A percentile compares a stretch with the other conserved stretches of the same genome.
phyloP scores from a whole-genome alignment of 2,329 filamentous ascomycete species.

The Xylaria sp. region DNA sequence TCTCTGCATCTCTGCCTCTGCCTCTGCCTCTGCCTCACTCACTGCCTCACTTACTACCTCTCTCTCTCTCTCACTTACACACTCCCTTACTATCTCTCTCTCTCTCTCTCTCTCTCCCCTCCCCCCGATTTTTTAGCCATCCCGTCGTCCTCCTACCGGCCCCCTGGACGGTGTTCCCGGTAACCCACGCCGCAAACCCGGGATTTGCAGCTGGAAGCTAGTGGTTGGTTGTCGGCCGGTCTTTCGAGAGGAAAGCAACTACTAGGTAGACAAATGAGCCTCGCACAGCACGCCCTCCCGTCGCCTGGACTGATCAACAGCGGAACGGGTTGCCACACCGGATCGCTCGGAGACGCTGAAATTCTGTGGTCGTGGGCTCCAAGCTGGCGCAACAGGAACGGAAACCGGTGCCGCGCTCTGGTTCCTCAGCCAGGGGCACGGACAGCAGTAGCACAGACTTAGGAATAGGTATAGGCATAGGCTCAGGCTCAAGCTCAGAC shows the following conservation, averaged over 20 bases:
- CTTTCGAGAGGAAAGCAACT: constrained; percentile 20
- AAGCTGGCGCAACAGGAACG: constrained; percentile 39
- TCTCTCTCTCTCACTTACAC: constrained; percentile 4
- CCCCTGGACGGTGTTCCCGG: constrained; percentile 28
- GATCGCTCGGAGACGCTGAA: constrained; percentile 27
- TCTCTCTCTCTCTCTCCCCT: background rate
- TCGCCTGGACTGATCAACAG: constrained; percentile 28
- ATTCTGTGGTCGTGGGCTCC: constrained; percentile 30
- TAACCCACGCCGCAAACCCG: constrained; percentile 42
- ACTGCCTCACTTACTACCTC: too few species aligned
- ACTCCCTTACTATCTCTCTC: background rate
- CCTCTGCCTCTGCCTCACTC: too few species aligned
- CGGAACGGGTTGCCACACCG: constrained; percentile 22
- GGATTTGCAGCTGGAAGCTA: constrained; percentile 15
- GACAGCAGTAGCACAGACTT: constrained; percentile 22
- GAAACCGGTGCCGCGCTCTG: constrained; percentile 30
- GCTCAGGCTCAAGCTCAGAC: constrained; percentile 48
- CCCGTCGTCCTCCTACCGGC: constrained; percentile 26
- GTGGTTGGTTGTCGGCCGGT: constrained; percentile 26
- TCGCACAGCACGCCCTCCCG: constrained; percentile 28
- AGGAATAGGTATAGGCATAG: constrained; percentile 2
- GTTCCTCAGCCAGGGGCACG: constrained; percentile 28
- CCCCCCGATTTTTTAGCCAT: background rate
- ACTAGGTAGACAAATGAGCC: constrained; percentile 34
- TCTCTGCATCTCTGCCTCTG: background rate